A percentile compares a stretch with the other conserved stretches of the same genome.
These are phyloP conservation scores for Morella rubra DNA, from an alignment of 306 rosid species.

Conservation along the genomic window DNA sequence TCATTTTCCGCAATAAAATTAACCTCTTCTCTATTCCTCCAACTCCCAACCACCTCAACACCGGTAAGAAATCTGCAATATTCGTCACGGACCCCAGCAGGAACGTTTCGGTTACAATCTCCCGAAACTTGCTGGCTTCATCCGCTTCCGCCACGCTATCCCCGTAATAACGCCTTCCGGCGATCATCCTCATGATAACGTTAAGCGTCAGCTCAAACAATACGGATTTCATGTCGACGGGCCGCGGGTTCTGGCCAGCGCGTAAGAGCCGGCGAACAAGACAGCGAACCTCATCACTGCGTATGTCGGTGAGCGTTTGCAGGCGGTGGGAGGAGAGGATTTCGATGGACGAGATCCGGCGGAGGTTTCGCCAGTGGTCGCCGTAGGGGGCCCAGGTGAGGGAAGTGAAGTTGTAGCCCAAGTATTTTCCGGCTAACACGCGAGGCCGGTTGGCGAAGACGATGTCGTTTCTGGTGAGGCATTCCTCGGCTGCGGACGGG, in stretches of 20 bases:
- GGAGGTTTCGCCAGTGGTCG: constrained; percentile 40
- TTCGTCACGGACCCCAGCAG: not conserved
- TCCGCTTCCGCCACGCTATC: not conserved
- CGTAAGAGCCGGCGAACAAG: constrained; percentile 14
- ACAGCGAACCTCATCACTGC: constrained; percentile 31
- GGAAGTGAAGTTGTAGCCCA: constrained; percentile 23
- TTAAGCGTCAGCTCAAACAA: constrained; percentile 18
- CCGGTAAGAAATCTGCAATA: constrained; percentile 16
- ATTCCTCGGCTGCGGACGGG: constrained; percentile 27
- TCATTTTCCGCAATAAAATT: constrained; percentile 16
- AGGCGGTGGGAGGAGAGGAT: constrained; percentile 31
- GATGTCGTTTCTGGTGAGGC: constrained; percentile 17
- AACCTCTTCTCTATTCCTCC: constrained; percentile 24
- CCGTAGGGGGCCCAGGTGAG: constrained; percentile 40
- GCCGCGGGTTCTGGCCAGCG: not conserved
- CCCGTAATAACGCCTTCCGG: not conserved
- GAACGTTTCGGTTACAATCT: not conserved
- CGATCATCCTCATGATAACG: constrained; percentile 1
- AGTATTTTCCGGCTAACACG: constrained; percentile 11
- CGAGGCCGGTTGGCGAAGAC: constrained; percentile 24
- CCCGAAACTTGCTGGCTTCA: not conserved
- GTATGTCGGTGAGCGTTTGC: constrained; percentile 25
- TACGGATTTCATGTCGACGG: constrained; percentile 18
- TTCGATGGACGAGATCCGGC: constrained; percentile 32
- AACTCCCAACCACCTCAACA: not conserved